These are phyloP conservation scores for Scolecobasidium constrictum DNA, from an alignment of 2,329 filamentous ascomycete genomes.

Conservation along the genomic window DNA sequence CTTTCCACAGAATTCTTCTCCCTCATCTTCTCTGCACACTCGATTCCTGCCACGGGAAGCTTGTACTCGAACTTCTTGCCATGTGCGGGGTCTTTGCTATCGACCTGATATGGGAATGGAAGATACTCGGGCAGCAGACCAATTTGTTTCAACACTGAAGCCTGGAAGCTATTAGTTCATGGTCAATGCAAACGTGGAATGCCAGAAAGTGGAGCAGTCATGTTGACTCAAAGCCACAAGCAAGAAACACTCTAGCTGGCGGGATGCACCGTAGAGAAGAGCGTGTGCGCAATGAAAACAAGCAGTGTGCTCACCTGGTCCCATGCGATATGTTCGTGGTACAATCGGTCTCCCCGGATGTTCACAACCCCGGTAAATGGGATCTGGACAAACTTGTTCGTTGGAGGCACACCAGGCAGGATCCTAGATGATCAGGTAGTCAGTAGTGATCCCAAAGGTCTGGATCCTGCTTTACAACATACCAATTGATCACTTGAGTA, in stretches of 20 bases:
- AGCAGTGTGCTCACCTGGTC: too few relatives aligned
- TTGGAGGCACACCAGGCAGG: conserved; percentile 49
- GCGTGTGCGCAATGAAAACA: too few relatives aligned
- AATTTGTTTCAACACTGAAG: conserved; percentile 48
- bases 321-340: conserved; percentile 63
- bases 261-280: too few relatives aligned
- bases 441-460: too few relatives aligned
- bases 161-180: too few relatives aligned
- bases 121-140: conserved; percentile 55
- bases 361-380: conserved; percentile 57
- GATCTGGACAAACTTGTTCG: conserved; percentile 41
- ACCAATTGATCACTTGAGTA: conserved; percentile 53
- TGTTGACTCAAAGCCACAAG: too few relatives aligned
- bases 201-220: too few relatives aligned
- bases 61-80: conserved; percentile 45
- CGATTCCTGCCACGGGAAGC: conserved; percentile 48
- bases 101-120: conserved; percentile 46
- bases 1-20: conserved; percentile 38
- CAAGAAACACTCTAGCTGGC: too few relatives aligned
- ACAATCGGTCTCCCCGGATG: conserved; percentile 55
- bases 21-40: conserved; percentile 41
- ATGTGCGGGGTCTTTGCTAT: conserved; percentile 24
- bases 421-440: too few relatives aligned
- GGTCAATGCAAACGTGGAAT: too few relatives aligned
- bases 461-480: too few relatives aligned